Conservation (phyloP, 768 basidiomycete species). For the Leccinum obscurum region DNA sequence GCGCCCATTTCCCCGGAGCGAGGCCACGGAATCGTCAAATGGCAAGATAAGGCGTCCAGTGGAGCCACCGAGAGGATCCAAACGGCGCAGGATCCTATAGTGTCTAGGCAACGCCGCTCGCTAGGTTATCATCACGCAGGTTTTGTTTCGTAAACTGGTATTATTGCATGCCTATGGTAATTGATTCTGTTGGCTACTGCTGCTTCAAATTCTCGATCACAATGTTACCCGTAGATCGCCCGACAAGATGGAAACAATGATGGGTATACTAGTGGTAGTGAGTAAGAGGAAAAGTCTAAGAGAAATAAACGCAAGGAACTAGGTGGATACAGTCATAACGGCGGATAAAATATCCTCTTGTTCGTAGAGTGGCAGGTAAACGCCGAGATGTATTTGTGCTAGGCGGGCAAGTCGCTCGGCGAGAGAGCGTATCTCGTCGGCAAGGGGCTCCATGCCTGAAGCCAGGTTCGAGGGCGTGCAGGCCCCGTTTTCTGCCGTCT, state of each 20-base stretch:
- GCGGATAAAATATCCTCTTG: conserved; percentile 45
- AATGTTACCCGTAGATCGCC: conserved; percentile 22
- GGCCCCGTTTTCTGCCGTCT: conserved; percentile 25
- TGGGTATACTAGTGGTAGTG: conserved; percentile 29
- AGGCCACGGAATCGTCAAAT: conserved; percentile 12
- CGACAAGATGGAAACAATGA: conserved; percentile 30
- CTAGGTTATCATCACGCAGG: neutral
- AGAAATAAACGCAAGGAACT: conserved; percentile 15
- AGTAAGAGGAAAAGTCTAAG: conserved; percentile 24
- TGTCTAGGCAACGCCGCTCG: neutral
- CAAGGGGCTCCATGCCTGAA: conserved; percentile 71
- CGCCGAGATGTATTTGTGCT: conserved; percentile 70
- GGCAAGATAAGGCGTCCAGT: conserved; percentile 20
- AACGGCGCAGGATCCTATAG: conserved; percentile 27
- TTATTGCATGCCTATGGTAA: conserved; percentile 32
- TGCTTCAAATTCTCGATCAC: conserved; percentile 27
- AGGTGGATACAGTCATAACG: conserved; percentile 19
- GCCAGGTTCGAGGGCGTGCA: conserved; percentile 25
- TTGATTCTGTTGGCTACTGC: conserved; percentile 30
- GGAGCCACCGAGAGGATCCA: conserved; percentile 9
- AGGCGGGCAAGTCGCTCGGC: conserved; percentile 72
- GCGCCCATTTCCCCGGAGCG: conserved; percentile 56
- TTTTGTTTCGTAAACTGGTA: conserved; percentile 13
- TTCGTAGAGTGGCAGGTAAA: conserved; percentile 78
- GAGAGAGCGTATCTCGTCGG: conserved; percentile 63